Evolutionary conservation across 2,329 filamentous ascomycete genomes (phyloP).

Genomic region (Cyphellophora europaea): DNA sequence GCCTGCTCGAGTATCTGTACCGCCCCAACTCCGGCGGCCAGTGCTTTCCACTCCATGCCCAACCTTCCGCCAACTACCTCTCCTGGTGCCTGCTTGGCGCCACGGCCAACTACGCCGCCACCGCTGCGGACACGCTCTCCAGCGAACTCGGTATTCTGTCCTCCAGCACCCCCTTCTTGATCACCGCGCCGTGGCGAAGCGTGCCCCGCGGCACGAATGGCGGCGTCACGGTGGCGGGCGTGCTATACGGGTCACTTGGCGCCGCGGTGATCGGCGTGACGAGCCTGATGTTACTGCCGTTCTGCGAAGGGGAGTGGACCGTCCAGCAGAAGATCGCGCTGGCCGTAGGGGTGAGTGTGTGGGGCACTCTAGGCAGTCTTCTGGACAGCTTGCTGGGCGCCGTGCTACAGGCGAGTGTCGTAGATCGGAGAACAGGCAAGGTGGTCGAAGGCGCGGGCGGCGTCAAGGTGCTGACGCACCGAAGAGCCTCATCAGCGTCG

Average conservation of each 20-base stretch:
- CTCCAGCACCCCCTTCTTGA: conserved; percentile 64
- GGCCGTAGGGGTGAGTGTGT: conserved; percentile 51
- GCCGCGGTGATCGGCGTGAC: conserved; percentile 61
- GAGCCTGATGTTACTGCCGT: conserved; percentile 54
- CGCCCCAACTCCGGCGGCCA: neutral
- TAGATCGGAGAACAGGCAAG: conserved; percentile 73
- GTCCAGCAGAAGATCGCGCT: conserved; percentile 43
- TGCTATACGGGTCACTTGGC: conserved; percentile 64
- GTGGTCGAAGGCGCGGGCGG: conserved; percentile 82
- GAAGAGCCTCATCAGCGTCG: conserved; percentile 5
- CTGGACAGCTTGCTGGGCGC: conserved; percentile 84
- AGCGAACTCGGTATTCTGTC: conserved; percentile 92
- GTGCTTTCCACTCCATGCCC: conserved; percentile 1
- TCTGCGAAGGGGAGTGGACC: conserved; percentile 40
- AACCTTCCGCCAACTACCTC: neutral
- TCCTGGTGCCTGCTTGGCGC: conserved; percentile 57
- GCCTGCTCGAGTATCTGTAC: conserved; percentile 23
- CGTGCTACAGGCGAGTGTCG: conserved; percentile 74
- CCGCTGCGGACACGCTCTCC: conserved; percentile 86
- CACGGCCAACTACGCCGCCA: conserved; percentile 78
- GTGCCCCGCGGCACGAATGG: conserved; percentile 92
- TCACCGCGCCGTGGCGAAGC: conserved; percentile 69
- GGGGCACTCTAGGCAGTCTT: conserved; percentile 71
- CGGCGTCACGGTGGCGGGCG: conserved; percentile 68
- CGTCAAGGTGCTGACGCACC: conserved; percentile 31